A percentile compares a stretch with the other conserved stretches of the same genome.
Conservation (phyloP, 108 stramenopile genomes). For the Nannochloropsis gaditana region DNA sequence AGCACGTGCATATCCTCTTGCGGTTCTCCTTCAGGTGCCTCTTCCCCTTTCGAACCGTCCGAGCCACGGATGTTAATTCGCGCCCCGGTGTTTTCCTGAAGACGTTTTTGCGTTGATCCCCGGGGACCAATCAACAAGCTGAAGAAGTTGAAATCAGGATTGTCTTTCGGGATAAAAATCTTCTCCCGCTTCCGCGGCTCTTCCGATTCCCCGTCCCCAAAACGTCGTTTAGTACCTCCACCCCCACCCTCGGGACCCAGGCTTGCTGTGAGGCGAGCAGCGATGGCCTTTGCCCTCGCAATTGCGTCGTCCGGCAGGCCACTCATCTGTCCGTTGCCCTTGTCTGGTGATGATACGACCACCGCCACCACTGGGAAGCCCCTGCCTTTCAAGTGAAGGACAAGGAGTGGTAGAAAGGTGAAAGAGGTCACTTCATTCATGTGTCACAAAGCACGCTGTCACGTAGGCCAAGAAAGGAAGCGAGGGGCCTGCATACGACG, state of each 20-base stretch:
- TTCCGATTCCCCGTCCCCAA: not conserved
- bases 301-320: slow-evolving; percentile 41
- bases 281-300: slow-evolving; percentile 46
- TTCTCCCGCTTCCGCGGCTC: slow-evolving; percentile 44
- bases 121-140: slow-evolving; percentile 53
- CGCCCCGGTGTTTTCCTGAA: slow-evolving; percentile 55
- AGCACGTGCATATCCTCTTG: slow-evolving; percentile 51
- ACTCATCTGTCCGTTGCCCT: not conserved
- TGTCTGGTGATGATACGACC: not conserved
- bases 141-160: slow-evolving; percentile 54
- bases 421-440: no score
- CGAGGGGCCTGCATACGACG: no score
- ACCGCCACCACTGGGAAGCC: not conserved
- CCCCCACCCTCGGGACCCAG: not conserved
- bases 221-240: not conserved
- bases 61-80: slow-evolving; percentile 55
- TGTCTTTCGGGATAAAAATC: slow-evolving; percentile 52
- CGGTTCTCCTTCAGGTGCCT: slow-evolving; percentile 38
- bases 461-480: no score
- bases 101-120: slow-evolving; percentile 51
- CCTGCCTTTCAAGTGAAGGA: no score
- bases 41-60: slow-evolving; percentile 38
- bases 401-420: no score
- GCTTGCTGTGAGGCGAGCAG: slow-evolving; percentile 34
- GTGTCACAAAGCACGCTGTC: no score